Evolutionary conservation across 306 rosid genomes (phyloP).

Genomic region (Prunus mume): DNA sequence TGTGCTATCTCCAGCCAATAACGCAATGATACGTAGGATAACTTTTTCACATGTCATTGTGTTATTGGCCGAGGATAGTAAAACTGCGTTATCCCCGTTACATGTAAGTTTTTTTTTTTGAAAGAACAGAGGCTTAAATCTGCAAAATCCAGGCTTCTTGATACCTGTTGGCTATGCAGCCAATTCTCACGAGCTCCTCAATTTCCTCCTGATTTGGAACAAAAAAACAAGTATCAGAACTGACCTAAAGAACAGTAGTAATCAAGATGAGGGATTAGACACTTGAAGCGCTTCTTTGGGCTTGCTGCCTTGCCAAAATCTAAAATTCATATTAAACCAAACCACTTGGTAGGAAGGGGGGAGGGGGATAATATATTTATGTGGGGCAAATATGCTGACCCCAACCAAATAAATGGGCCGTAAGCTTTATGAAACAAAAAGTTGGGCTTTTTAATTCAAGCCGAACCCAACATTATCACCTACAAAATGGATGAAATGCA

Average conservation of each 20-base stretch:
- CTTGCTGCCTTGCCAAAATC: slow-evolving; percentile 99
- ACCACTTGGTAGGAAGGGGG: not conserved
- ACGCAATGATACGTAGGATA: no score
- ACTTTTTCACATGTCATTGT: no score
- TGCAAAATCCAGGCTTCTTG: slow-evolving; percentile 14
- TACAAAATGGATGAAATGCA: no score
- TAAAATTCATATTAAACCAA: slow-evolving; percentile 38
- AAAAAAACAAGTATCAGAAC: slow-evolving; percentile 8
- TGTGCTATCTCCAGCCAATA: fast-evolving
- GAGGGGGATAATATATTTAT: no score
- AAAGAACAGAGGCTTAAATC: not conserved
- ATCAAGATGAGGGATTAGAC: slow-evolving; percentile 21
- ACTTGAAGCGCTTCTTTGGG: slow-evolving; percentile 47
- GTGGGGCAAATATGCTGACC: no score
- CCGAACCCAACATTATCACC: no score
- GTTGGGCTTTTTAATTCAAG: no score
- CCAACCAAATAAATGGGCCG: no score
- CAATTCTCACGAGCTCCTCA: slow-evolving; percentile 96
- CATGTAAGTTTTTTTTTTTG: no score
- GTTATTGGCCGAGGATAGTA: no score
- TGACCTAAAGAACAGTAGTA: slow-evolving; percentile 13
- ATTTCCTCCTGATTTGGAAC: slow-evolving; percentile 72
- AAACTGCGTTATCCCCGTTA: no score
- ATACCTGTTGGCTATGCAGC: slow-evolving; percentile 92
- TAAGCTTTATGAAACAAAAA: no score